Conservation (phyloP, 257 asterid genomes). For the Solanum ossicruentum region DNA sequence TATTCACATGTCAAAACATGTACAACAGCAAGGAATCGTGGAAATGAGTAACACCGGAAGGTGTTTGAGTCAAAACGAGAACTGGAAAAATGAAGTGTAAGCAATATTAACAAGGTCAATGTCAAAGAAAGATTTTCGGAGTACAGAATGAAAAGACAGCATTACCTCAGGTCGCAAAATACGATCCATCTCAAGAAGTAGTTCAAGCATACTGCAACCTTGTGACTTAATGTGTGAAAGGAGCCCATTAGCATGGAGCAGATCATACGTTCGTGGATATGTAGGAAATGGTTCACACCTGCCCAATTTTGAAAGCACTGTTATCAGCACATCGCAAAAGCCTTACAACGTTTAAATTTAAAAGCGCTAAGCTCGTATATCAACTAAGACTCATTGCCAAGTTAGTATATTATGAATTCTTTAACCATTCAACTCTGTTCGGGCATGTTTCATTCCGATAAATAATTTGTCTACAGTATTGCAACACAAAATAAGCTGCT, state of each 20-base stretch:
- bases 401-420: neutral
- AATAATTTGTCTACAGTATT: neutral
- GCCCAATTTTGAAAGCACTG: neutral
- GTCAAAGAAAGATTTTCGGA: neutral
- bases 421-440: neutral
- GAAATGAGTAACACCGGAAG: neutral
- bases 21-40: neutral
- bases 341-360: neutral
- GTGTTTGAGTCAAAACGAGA: neutral
- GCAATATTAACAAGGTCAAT: neutral
- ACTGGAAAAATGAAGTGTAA: neutral
- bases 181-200: constrained; percentile 81
- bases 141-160: neutral
- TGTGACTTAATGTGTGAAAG: constrained; percentile 41
- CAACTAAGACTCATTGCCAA: neutral
- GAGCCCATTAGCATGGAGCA: constrained; percentile 75
- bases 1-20: neutral
- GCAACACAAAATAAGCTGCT: neutral
- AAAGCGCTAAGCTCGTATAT: neutral
- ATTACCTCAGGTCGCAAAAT: constrained; percentile 89
- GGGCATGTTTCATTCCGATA: neutral
- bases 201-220: constrained; percentile 41
- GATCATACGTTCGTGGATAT: constrained; percentile 86
- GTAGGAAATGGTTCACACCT: constrained; percentile 98
- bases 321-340: neutral